Percentiles rank a stretch among this genome's conserved stretches.
Conservation (phyloP, 2,329 filamentous ascomycete genomes). For the Macrophomina tecta region DNA sequence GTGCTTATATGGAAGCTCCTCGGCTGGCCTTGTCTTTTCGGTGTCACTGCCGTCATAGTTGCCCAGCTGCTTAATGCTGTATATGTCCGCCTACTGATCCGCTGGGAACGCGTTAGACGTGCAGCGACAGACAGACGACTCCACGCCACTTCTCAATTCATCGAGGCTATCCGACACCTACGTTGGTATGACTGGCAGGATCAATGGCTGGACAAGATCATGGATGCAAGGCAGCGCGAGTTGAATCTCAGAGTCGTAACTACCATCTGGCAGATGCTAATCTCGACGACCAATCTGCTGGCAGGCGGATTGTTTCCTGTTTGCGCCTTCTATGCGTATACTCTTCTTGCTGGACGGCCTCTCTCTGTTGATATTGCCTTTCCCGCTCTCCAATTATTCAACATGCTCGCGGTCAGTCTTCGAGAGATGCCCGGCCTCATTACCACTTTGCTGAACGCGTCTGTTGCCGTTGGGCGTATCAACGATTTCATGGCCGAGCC, state of each 20-base stretch:
- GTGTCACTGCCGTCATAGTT: slow-evolving; percentile 70
- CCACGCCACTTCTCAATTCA: slow-evolving; percentile 82
- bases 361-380: slow-evolving; percentile 84
- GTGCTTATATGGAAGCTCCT: slow-evolving; percentile 78
- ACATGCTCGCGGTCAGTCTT: slow-evolving; percentile 74
- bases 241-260: slow-evolving; percentile 69
- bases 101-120: slow-evolving; percentile 73
- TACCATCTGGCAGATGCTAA: slow-evolving; percentile 66
- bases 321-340: slow-evolving; percentile 81
- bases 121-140: slow-evolving; percentile 77
- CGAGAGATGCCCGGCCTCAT: slow-evolving; percentile 77
- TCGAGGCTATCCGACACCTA: slow-evolving; percentile 81
- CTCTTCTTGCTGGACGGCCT: slow-evolving; percentile 69
- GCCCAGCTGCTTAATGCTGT: slow-evolving; percentile 73
- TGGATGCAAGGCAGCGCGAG: slow-evolving; percentile 71
- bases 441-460: slow-evolving; percentile 78
- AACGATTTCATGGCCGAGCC: slow-evolving; percentile 87
- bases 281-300: slow-evolving; percentile 72
- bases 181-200: slow-evolving; percentile 85
- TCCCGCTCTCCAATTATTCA: slow-evolving; percentile 81
- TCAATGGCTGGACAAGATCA: slow-evolving; percentile 73
- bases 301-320: slow-evolving; percentile 79
- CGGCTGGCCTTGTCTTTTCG: slow-evolving; percentile 78
- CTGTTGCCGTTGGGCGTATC: slow-evolving; percentile 81
- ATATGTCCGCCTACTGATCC: slow-evolving; percentile 69